A percentile compares a stretch with the other conserved stretches of the same genome.
Evolutionary conservation across 208 protist species (phyloP).

Genomic region (Endotrypanum monterogeii): DNA sequence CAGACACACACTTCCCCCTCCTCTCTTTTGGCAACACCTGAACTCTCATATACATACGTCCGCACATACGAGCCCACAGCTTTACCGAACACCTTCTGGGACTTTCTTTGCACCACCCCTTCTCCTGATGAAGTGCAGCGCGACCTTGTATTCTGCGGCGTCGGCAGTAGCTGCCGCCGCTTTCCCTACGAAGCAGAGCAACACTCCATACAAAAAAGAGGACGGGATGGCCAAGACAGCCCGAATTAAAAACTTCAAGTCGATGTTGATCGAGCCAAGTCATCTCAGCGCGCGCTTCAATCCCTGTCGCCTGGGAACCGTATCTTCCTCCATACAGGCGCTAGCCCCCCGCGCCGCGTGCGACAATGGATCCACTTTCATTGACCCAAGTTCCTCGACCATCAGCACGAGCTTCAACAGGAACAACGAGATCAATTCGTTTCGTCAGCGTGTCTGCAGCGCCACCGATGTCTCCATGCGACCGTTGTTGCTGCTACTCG

Average conservation of each 20-base stretch:
- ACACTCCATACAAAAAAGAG: conserved; percentile 40
- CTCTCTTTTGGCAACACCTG: too few species aligned
- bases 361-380: conserved; percentile 40
- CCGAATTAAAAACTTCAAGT: neutral
- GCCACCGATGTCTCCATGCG: conserved; percentile 79
- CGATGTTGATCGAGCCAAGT: neutral
- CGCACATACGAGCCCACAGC: neutral
- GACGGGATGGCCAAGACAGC: neutral
- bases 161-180: conserved; percentile 19
- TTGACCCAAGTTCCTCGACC: conserved; percentile 55
- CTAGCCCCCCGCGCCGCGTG: neutral
- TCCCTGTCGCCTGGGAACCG: neutral
- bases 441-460: conserved; percentile 55
- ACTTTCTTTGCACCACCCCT: neutral
- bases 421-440: conserved; percentile 56
- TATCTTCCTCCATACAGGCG: neutral
- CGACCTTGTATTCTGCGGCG: conserved; percentile 5
- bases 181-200: conserved; percentile 45
- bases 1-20: neutral
- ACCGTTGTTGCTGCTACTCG: conserved; percentile 42
- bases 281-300: neutral
- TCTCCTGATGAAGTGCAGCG: conserved; percentile 19
- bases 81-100: neutral
- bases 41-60: neutral
- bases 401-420: conserved; percentile 51